Percentiles rank a stretch among this genome's conserved stretches.
phyloP scores from a whole-genome alignment of 768 basidiomycete genomes.

The Russula olivacea region DNA sequence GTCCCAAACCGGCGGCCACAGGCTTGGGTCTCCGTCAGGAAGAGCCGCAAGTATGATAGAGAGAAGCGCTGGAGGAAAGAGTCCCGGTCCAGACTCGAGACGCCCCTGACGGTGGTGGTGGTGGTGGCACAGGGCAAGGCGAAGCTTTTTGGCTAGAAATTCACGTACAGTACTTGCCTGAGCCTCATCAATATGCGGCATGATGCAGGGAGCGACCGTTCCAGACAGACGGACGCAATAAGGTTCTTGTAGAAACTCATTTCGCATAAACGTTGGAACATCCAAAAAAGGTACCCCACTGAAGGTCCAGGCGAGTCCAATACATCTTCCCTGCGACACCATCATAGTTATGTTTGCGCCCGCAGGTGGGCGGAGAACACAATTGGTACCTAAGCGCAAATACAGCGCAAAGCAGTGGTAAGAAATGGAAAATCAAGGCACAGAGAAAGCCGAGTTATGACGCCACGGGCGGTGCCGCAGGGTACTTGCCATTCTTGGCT shows the following conservation, averaged over 20 bases:
- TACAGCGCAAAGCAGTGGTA: not conserved
- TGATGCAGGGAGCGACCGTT: not conserved
- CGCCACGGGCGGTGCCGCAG: conserved; percentile 2
- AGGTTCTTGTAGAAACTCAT: conserved; percentile 2
- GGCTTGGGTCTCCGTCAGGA: not conserved
- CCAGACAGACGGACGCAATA: conserved; percentile 4
- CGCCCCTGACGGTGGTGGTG: not conserved
- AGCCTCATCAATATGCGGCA: no score
- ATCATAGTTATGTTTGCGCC: not conserved
- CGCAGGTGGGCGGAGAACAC: not conserved
- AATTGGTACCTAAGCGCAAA: not conserved
- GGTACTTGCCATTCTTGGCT: conserved; percentile 13
- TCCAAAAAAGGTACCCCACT: not conserved
- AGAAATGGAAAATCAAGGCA: conserved; percentile 14
- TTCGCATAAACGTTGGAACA: conserved; percentile 14
- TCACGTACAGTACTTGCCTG: not conserved
- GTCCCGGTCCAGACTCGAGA: not conserved
- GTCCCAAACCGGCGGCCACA: not conserved
- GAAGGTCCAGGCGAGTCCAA: not conserved
- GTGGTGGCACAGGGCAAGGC: not conserved
- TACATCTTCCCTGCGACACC: not conserved
- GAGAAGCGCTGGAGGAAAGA: not conserved
- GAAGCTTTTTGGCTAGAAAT: not conserved
- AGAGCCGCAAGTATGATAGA: not conserved
- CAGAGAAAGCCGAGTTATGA: conserved; percentile 8